Evolutionary conservation across 2,329 filamentous ascomycete genomes (phyloP), one percentile per base, ranked within the genome.

Genomic region (Hypoxylon sp.): DNA sequence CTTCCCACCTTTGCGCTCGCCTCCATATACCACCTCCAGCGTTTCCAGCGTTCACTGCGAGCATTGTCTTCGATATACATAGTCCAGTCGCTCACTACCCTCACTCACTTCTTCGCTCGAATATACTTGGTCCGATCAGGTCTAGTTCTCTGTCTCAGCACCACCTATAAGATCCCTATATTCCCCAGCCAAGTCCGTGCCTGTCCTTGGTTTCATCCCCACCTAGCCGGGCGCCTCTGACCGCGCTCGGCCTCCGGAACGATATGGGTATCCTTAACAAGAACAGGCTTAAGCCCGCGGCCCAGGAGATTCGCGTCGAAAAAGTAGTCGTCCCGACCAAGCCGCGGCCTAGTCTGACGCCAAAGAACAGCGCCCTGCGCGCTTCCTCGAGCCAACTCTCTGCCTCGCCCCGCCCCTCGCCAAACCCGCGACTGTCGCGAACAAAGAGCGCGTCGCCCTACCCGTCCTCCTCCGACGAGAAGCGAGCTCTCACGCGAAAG

Each of bases 261-360:
- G 46, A 79, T n/a, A n/a, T 79, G 77, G 75, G 74, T 42, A 75
- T 79, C 58, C 74, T 79, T 56, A 73, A 73, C 56, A 78, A 78
- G 56, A 71, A 75, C 61, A 84, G 82, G 69, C 79, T 82, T 73
- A 83, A 83, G 72, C 73, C 78, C 63, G 78, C 81, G 60, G 75
- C 78, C 49, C 78, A 79, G 54, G 78, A 77, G 58, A 78, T 83
- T 65, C 79, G 81, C 58, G 79, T 82, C 67, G 81, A 84, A 69
- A 81, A 79, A 63, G 80, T 83, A 55, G 73, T 77, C 49, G 75
- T 83, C 67, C 77, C 73, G 37, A 57, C 71, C 26, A 68, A 69
- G 53, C 60, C 67, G 13, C 65, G 70, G 46, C 67, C 73, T 10
- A 62, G 35, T 43, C 60, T 63, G 6, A 62, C 60, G 9, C 55